phyloP scores from a whole-genome alignment of 208 protist genomes.

The Tritrichomonas musculus region DNA sequence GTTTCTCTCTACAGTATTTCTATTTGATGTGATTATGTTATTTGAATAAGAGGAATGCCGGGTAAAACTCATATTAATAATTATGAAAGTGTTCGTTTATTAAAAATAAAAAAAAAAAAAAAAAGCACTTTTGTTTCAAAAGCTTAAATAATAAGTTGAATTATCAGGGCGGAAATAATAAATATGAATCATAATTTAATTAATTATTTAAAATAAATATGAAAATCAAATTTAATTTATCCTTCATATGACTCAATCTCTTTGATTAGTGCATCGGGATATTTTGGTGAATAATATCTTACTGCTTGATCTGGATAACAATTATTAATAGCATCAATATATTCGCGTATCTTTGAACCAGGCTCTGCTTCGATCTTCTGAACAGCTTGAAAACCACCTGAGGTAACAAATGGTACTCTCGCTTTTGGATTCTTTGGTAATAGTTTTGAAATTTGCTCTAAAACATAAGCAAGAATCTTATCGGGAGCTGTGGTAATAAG shows the following conservation, averaged over 20 bases:
- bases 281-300: constrained; percentile 90
- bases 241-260: constrained; percentile 69
- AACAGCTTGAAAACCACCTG: constrained; percentile 72
- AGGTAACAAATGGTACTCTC: constrained; percentile 84
- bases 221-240: too few species aligned
- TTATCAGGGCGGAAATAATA: too few species aligned
- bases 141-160: too few species aligned
- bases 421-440: constrained; percentile 87
- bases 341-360: constrained; percentile 80
- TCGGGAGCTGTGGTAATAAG: constrained; percentile 80
- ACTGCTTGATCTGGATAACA: constrained; percentile 95
- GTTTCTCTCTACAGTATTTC: too few species aligned
- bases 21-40: too few species aligned
- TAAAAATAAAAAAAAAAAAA: too few species aligned
- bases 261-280: constrained; percentile 79
- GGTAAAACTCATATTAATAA: too few species aligned
- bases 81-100: too few species aligned
- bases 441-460: constrained; percentile 93
- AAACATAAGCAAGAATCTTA: constrained; percentile 88
- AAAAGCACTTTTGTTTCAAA: too few species aligned
- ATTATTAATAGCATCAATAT: constrained; percentile 87
- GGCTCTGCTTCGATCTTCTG: constrained; percentile 84
- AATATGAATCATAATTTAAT: too few species aligned
- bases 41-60: too few species aligned
- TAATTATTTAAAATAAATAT: too few species aligned